These are phyloP conservation scores for Secale cereale DNA, from an alignment of 176 grass and related monocot species.

Conservation along the genomic window DNA sequence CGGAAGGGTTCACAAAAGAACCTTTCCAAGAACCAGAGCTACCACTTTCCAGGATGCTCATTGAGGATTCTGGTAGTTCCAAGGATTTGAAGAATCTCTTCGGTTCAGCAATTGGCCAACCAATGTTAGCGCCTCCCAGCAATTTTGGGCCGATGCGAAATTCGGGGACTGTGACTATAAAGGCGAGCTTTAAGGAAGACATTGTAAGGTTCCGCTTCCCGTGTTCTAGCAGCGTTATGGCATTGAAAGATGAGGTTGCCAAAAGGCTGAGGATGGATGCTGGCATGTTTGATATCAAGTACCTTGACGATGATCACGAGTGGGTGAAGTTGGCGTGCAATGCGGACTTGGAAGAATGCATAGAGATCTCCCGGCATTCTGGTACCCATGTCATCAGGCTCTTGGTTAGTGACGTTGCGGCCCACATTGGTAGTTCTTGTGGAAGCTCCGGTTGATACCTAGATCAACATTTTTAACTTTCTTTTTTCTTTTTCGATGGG, in stretches of 20 bases:
- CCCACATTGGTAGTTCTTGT: constrained; percentile 76
- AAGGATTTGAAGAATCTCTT: constrained; percentile 87
- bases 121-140: constrained; percentile 28
- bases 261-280: constrained; percentile 76
- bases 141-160: constrained; percentile 33
- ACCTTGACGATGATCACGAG: constrained; percentile 91
- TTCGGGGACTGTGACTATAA: constrained; percentile 68
- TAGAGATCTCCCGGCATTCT: constrained; percentile 64
- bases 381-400: constrained; percentile 74
- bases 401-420: constrained; percentile 47
- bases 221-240: constrained; percentile 40
- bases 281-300: constrained; percentile 84
- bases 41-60: constrained; percentile 49
- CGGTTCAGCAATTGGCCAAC: constrained; percentile 39
- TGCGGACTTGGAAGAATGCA: constrained; percentile 92
- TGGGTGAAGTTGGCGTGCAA: constrained; percentile 82
- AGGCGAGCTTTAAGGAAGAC: constrained; percentile 87
- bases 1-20: constrained; percentile 34
- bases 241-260: constrained; percentile 61
- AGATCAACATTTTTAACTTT: background rate
- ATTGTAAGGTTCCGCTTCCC: constrained; percentile 80
- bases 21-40: constrained; percentile 48
- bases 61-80: constrained; percentile 73
- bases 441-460: constrained; percentile 62
- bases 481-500: background rate